Conservation (phyloP, 192 early-diverging fungal genomes). For the Podila horticola region DNA sequence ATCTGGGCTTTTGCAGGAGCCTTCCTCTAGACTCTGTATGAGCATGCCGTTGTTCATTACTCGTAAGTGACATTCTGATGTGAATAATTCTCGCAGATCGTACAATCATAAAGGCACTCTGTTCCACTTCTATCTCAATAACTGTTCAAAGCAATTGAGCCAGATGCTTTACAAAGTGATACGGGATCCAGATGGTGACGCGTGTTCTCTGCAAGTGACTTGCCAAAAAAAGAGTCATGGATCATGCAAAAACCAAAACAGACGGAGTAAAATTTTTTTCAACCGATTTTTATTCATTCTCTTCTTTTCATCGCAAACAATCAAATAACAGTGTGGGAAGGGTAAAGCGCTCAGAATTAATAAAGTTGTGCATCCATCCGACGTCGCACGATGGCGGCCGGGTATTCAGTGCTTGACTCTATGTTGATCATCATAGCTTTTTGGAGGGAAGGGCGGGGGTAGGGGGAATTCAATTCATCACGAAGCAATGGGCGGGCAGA, state of each 20-base stretch:
- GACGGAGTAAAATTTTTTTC: neutral
- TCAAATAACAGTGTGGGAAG: neutral
- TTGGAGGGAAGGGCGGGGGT: neutral
- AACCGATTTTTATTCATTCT: neutral
- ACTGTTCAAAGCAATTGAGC: no score
- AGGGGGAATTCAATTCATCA: no score
- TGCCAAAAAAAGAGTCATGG: neutral
- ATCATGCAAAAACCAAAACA: neutral
- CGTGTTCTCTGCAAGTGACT: no score
- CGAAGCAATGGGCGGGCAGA: neutral
- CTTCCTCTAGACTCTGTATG: no score
- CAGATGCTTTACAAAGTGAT: no score
- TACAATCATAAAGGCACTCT: no score
- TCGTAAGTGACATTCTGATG: no score
- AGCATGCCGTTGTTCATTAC: no score
- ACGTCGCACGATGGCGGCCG: slow-evolving; percentile 55
- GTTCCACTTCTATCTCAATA: no score
- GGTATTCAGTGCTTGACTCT: slow-evolving; percentile 57
- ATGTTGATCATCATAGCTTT: slow-evolving; percentile 49
- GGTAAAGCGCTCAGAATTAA: slow-evolving; percentile 47
- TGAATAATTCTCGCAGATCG: no score
- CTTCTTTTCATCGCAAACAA: neutral
- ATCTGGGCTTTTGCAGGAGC: slow-evolving; percentile 85
- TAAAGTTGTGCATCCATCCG: slow-evolving; percentile 54
- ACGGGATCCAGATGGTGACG: no score